A percentile compares a stretch with the other conserved stretches of the same genome.
These are phyloP conservation scores for Rhizopogon sp. DNA, from an alignment of 768 basidiomycete species.

Conservation along the genomic window DNA sequence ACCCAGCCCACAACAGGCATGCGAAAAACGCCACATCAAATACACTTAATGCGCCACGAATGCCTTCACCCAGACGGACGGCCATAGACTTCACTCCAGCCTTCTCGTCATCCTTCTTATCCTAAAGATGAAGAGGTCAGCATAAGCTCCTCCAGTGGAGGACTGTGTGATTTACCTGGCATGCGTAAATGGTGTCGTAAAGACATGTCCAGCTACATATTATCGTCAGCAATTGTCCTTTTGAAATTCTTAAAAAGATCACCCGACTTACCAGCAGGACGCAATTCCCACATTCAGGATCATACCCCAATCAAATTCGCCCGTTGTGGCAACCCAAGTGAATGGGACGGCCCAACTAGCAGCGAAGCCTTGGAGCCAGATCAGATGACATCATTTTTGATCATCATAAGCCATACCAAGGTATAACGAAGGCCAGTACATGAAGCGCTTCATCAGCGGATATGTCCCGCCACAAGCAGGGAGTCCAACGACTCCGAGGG, in stretches of 20 bases:
- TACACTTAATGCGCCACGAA: conserved; percentile 48
- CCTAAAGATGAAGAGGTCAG: conserved; percentile 47
- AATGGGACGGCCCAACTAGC: not conserved
- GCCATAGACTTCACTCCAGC: conserved; percentile 77
- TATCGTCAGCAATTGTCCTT: not conserved
- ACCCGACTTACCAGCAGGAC: not conserved
- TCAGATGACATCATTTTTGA: not conserved
- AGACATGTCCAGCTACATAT: conserved; percentile 1
- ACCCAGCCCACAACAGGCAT: conserved; percentile 48
- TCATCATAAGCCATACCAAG: conserved; percentile 11
- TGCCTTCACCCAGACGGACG: conserved; percentile 59
- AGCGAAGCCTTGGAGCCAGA: not conserved
- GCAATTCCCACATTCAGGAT: not conserved
- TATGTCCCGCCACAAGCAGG: conserved; percentile 19
- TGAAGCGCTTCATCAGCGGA: conserved; percentile 24
- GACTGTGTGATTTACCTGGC: conserved; percentile 39
- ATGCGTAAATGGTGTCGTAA: conserved; percentile 67
- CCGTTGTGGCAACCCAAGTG: not conserved
- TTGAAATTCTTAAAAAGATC: not conserved
- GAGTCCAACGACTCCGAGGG: conserved; percentile 13
- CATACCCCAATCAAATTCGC: not conserved
- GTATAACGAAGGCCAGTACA: conserved; percentile 26
- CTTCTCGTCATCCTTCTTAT: conserved; percentile 67
- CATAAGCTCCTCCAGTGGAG: no score
- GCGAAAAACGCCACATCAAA: conserved; percentile 50